These are phyloP conservation scores for Boletellus deceptivus DNA, from an alignment of 1,284 basidiomycete species.

Conservation along the genomic window DNA sequence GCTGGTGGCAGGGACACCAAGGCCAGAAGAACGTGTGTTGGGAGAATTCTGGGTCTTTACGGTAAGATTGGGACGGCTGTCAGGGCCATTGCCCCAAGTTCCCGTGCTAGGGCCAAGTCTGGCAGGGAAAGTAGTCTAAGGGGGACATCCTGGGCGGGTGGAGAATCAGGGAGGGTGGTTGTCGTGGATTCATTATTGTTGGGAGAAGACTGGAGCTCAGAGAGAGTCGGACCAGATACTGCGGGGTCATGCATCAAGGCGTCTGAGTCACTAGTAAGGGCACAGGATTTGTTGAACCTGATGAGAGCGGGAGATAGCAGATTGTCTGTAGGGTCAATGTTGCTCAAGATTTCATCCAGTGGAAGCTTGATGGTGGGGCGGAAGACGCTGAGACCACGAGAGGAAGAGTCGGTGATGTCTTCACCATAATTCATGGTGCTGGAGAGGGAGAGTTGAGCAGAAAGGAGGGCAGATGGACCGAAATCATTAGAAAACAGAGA, in stretches of 20 bases:
- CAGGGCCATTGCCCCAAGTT: slow-evolving; percentile 43
- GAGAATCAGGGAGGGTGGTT: slow-evolving; percentile 35
- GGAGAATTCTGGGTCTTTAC: slow-evolving; percentile 45
- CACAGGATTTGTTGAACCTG: slow-evolving; percentile 9
- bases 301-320: background rate
- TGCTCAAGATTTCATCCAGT: slow-evolving; percentile 66
- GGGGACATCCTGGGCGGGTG: slow-evolving; percentile 40
- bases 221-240: slow-evolving; percentile 1
- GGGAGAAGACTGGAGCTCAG: slow-evolving; percentile 4
- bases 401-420: slow-evolving; percentile 48
- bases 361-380: slow-evolving; percentile 79
- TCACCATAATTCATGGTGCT: slow-evolving; percentile 73
- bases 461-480: slow-evolving; percentile 72
- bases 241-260: slow-evolving; percentile 28
- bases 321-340: slow-evolving; percentile 25
- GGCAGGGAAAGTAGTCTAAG: slow-evolving; percentile 50
- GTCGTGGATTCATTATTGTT: slow-evolving; percentile 6
- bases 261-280: slow-evolving; percentile 18
- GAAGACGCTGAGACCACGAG: slow-evolving; percentile 58
- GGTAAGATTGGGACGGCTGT: slow-evolving; percentile 54
- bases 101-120: slow-evolving; percentile 50
- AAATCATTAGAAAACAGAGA: slow-evolving; percentile 70
- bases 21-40: slow-evolving; percentile 52
- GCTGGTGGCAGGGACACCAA: slow-evolving; percentile 60
- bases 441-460: slow-evolving; percentile 59